phyloP scores from a whole-genome alignment of 208 protist genomes.

The Trichomonas gallinae region DNA sequence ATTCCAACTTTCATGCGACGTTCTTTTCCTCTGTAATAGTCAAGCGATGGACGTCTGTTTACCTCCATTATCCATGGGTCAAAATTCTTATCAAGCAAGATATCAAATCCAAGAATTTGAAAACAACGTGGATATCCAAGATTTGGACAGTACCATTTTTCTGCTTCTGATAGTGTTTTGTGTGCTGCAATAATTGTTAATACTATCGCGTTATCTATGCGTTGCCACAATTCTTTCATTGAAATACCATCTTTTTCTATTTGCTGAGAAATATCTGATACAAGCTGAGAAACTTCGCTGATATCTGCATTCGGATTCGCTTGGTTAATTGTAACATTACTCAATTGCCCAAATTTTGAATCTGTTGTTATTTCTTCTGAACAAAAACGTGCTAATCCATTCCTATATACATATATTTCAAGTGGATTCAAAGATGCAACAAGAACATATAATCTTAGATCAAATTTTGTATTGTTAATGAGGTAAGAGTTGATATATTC shows the following conservation, averaged over 20 bases:
- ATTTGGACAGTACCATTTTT: not conserved
- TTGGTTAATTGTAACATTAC: not conserved
- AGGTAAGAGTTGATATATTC: conserved; percentile 7
- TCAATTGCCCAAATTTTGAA: not conserved
- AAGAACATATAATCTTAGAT: not conserved
- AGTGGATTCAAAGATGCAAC: not conserved
- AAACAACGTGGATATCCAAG: conserved; percentile 21
- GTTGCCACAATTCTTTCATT: not conserved
- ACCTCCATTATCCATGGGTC: conserved; percentile 35
- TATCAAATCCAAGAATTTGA: conserved; percentile 39
- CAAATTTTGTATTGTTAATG: conserved; percentile 5
- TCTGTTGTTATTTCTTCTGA: not conserved
- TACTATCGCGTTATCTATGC: not conserved
- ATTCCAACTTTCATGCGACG: not conserved
- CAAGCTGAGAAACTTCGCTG: not conserved
- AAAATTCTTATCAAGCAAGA: conserved; percentile 33
- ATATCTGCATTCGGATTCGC: not conserved
- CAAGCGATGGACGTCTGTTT: conserved; percentile 44
- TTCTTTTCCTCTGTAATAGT: not conserved
- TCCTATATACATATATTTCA: not conserved
- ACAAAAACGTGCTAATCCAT: not conserved
- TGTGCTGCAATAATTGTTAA: not conserved
- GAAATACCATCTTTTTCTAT: not conserved
- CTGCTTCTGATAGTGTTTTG: not conserved
- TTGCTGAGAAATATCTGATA: not conserved